These are phyloP conservation scores for Gelatoporia subvermispora DNA, from an alignment of 768 basidiomycete genomes.

Conservation along the genomic window DNA sequence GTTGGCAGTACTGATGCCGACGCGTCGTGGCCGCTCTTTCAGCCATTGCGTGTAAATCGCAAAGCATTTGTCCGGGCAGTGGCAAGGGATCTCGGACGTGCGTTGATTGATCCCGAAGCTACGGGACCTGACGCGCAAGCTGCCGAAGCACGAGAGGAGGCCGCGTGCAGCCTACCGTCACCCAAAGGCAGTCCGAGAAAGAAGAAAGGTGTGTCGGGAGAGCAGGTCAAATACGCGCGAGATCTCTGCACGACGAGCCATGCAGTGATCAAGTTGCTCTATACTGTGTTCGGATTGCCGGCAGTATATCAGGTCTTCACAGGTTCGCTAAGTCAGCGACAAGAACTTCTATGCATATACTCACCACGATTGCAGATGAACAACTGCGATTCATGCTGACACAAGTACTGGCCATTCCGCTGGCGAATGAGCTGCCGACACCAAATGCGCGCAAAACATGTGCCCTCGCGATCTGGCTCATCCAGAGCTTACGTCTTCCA, in stretches of 20 bases:
- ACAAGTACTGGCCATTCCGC: conserved; percentile 65
- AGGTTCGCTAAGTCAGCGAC: conserved; percentile 34
- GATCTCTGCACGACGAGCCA: conserved; percentile 75
- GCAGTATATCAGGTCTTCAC: conserved; percentile 57
- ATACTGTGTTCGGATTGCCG: conserved; percentile 54
- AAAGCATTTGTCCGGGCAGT: conserved; percentile 51
- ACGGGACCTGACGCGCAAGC: background rate
- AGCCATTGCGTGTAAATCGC: conserved; percentile 56
- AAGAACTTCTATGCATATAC: conserved; percentile 1
- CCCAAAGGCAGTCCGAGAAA: conserved; percentile 64
- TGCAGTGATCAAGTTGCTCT: conserved; percentile 62
- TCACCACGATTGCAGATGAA: conserved; percentile 36
- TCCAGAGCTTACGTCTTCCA: conserved; percentile 70
- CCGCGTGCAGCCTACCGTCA: conserved; percentile 46
- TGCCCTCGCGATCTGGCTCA: conserved; percentile 68
- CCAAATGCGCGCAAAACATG: conserved; percentile 86
- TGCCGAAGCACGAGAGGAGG: background rate
- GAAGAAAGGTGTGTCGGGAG: conserved; percentile 71
- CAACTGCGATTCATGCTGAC: conserved; percentile 59
- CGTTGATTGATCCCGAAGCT: conserved; percentile 51
- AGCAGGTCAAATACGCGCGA: conserved; percentile 73
- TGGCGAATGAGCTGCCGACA: conserved; percentile 65
- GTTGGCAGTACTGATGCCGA: conserved; percentile 37
- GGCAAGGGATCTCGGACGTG: conserved; percentile 64
- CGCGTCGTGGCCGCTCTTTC: conserved; percentile 67